phyloP scores from a whole-genome alignment of 192 early-diverging fungal genomes.

The Phlyctochytrium arcticum region DNA sequence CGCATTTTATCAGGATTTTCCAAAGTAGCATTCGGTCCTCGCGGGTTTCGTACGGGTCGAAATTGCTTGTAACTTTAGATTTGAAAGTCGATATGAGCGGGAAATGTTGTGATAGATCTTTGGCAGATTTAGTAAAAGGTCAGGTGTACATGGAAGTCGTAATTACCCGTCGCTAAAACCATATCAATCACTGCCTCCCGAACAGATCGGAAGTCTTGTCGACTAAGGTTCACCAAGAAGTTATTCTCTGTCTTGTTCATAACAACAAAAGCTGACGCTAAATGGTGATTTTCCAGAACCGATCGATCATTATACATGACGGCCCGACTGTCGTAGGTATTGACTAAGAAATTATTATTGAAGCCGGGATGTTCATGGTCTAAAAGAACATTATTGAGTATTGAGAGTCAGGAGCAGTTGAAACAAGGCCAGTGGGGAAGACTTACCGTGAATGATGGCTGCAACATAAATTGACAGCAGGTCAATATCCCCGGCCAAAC shows the following conservation, averaged over 20 bases:
- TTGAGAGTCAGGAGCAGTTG: not conserved
- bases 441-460: conserved; percentile 53
- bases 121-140: not conserved
- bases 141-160: not conserved
- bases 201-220: conserved; percentile 34
- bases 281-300: conserved; percentile 54
- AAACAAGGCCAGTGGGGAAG: not conserved
- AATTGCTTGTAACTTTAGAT: conserved; percentile 40
- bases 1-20: conserved; percentile 54
- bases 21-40: conserved; percentile 45
- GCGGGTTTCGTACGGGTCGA: conserved; percentile 35
- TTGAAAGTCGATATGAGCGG: conserved; percentile 47
- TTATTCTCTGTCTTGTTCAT: conserved; percentile 40
- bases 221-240: conserved; percentile 38
- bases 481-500: conserved; percentile 38
- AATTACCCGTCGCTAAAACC: conserved; percentile 50
- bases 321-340: conserved; percentile 35
- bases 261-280: conserved; percentile 37
- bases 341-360: conserved; percentile 49
- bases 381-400: not conserved
- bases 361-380: conserved; percentile 57
- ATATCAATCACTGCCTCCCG: conserved; percentile 46
- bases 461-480: conserved; percentile 41
- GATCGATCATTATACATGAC: conserved; percentile 55
- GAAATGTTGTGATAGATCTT: conserved; percentile 52